phyloP scores from a whole-genome alignment of 2,329 filamentous ascomycete genomes.

The Berkeleyomyces basicola region DNA sequence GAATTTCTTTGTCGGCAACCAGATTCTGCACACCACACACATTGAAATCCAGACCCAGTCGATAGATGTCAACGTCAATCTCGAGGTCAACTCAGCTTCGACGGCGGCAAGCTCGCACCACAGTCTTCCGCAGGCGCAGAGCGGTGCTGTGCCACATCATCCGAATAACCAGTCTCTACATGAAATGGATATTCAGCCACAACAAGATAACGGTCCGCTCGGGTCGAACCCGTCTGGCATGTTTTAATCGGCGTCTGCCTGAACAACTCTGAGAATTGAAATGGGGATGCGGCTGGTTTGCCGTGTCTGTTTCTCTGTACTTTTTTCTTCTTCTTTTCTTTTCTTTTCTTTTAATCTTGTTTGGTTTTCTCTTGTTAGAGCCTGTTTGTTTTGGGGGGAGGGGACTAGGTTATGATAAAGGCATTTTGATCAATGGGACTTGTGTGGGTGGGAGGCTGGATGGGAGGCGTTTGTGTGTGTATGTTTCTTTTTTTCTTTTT shows the following conservation, averaged over 20 bases:
- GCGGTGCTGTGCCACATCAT: background rate
- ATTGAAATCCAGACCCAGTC: slow-evolving; percentile 8
- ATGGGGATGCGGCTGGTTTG: background rate
- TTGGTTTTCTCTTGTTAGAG: background rate
- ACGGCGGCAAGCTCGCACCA: background rate
- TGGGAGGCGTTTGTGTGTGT: background rate
- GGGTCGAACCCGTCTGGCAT: slow-evolving; percentile 8
- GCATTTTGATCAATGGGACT: background rate
- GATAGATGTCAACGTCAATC: background rate
- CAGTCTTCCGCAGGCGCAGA: background rate
- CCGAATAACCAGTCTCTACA: slow-evolving; percentile 3
- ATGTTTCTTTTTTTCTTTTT: background rate
- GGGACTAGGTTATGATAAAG: background rate
- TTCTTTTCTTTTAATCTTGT: background rate
- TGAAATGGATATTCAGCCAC: slow-evolving; percentile 2
- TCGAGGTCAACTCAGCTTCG: background rate
- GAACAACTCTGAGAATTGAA: background rate
- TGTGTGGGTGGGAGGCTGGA: background rate
- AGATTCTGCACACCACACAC: slow-evolving; percentile 7
- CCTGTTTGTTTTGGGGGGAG: background rate
- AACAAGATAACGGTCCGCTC: slow-evolving; percentile 8
- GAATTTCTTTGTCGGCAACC: background rate
- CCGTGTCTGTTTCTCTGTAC: background rate
- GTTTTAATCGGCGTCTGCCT: background rate
- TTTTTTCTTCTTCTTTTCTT: background rate